Evolutionary conservation across 2,329 filamentous ascomycete genomes (phyloP), one percentile per base, ranked within the genome.

Genomic region (Xylaria sp.): DNA sequence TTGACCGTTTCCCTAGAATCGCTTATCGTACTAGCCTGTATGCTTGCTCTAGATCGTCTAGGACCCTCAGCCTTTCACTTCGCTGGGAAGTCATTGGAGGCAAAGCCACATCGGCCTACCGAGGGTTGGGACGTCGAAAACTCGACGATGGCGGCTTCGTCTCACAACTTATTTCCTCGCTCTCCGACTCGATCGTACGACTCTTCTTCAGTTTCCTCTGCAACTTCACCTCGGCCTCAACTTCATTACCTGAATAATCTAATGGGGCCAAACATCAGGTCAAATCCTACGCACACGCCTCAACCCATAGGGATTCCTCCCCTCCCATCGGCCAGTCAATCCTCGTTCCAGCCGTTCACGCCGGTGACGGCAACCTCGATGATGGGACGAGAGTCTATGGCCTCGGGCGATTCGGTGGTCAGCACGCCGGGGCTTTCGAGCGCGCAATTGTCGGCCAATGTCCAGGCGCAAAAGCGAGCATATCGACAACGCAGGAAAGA

Each of bases 401-500:
- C 83, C n/a, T 86, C 84, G 19, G 82, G 79, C 65, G 85, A 86
- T 58, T 87, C 85, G 58, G 81, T 82, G 57, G 77, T 78, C 67
- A 83, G 82, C 71, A 86, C 84, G 15, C 85, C 85, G 27, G 82
- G 81, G 38, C 75, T 76, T 23, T 76, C 77, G 41, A 76, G 71
- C 68, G 76, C 76, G 25, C 72, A 71, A 62, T 69, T 74, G 46
- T 77, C 71, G 53, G 80, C 83, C 37, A 83, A 81, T 69, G 75
- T 85, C 67, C 90, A 91, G 68, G 86, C 90, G 31, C 92, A 96
- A 76, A 98, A 98, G 77, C 84, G 95, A 73, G 94, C 95, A 2
- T 99, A 98, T 79, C 88, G 95, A 23, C 95, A 99, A 76, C 84
- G 95, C 68, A 86, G 95, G 69, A 99, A 99, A 74, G 95, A 99